Percentiles rank a stretch among this genome's conserved stretches.
These are phyloP conservation scores for Magnolia kwangsiensis DNA, from an alignment of 164 flowering plant species.

Conservation along the genomic window DNA sequence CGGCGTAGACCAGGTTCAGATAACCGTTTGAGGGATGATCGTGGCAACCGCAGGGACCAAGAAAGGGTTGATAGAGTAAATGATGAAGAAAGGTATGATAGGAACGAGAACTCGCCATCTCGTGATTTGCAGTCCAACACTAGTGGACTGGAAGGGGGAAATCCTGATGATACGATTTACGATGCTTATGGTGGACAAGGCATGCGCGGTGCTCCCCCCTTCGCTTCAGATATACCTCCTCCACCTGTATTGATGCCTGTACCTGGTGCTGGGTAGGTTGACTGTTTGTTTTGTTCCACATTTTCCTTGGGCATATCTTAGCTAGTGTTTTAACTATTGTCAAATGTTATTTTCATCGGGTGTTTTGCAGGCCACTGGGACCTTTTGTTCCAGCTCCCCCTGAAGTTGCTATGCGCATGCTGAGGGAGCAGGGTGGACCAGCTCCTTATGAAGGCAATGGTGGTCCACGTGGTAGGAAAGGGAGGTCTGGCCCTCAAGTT, in stretches of 20 bases:
- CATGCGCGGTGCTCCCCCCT: slow-evolving; percentile 56
- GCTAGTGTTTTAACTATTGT: not conserved
- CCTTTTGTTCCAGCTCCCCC: slow-evolving; percentile 99
- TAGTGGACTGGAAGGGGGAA: slow-evolving; percentile 58
- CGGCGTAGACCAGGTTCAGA: slow-evolving; percentile 65
- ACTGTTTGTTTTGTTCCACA: not conserved
- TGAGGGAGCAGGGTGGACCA: slow-evolving; percentile 90
- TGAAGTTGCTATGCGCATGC: slow-evolving; percentile 95
- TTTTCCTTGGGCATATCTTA: not conserved
- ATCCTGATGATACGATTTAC: slow-evolving; percentile 66
- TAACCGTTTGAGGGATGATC: slow-evolving; percentile 67
- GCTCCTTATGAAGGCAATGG: slow-evolving; percentile 64
- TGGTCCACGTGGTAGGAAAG: slow-evolving; percentile 49
- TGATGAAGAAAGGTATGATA: slow-evolving; percentile 65
- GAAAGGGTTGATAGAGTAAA: slow-evolving; percentile 45
- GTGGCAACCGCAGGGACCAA: slow-evolving; percentile 57
- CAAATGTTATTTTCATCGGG: not conserved
- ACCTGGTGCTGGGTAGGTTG: slow-evolving; percentile 98
- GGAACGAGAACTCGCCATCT: slow-evolving; percentile 63
- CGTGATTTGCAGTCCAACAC: slow-evolving; percentile 48
- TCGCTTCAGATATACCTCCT: slow-evolving; percentile 71
- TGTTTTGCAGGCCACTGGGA: slow-evolving; percentile 77
- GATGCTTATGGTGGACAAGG: slow-evolving; percentile 83
- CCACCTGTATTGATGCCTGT: slow-evolving; percentile 97
- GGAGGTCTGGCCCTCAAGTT: slow-evolving; percentile 48